Conservation (phyloP, 2,329 filamentous ascomycete genomes). For the Hypoxylon sp. region DNA sequence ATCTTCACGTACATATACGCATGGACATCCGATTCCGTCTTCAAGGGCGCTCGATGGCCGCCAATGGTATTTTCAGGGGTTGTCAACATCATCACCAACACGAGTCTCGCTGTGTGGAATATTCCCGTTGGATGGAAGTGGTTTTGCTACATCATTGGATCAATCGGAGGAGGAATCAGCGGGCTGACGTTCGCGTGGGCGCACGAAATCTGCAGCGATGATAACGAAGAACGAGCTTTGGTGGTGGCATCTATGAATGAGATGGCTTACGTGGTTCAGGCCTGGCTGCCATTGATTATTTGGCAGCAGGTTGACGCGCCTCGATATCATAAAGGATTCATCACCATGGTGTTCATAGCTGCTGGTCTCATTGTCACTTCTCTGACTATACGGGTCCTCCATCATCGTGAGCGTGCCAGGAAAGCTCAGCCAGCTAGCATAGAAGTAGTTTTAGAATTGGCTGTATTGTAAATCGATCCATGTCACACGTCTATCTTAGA, state of each 20-base stretch:
- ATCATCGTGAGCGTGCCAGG: conserved; percentile 57
- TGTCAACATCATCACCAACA: conserved; percentile 58
- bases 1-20: conserved; percentile 73
- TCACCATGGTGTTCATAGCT: conserved; percentile 66
- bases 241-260: conserved; percentile 77
- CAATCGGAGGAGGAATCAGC: conserved; percentile 64
- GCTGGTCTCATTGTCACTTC: conserved; percentile 64
- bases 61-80: conserved; percentile 69
- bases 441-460: conserved; percentile 25
- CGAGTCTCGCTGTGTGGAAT: conserved; percentile 59
- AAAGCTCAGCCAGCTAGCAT: conserved; percentile 32
- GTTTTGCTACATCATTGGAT: conserved; percentile 70
- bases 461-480: neutral
- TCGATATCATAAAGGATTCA: conserved; percentile 70
- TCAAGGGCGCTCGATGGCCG: conserved; percentile 72
- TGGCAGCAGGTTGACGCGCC: conserved; percentile 76
- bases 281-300: conserved; percentile 75
- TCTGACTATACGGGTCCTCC: conserved; percentile 61
- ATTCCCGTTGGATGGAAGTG: conserved; percentile 70
- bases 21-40: conserved; percentile 73
- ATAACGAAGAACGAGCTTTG: conserved; percentile 75
- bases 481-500: neutral
- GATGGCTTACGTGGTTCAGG: conserved; percentile 77
- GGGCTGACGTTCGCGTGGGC: conserved; percentile 64
- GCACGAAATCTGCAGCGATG: conserved; percentile 63